Evolutionary conservation across 169 alveolate genomes (phyloP), one percentile per base, ranked within the genome.

Genomic region (Cystoisospora suis): DNA sequence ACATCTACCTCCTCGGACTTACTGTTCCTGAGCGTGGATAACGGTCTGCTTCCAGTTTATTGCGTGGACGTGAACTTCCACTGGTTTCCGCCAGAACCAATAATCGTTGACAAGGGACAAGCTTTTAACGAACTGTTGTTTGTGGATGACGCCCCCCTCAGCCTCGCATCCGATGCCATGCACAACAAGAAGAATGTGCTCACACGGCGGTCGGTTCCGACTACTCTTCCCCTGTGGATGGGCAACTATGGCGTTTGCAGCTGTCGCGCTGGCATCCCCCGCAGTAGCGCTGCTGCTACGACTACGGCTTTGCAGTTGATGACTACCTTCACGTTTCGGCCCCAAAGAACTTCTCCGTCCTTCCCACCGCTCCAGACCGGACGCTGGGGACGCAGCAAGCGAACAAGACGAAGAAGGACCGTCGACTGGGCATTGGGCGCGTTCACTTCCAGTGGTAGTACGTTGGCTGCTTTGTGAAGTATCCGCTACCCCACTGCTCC

Each of bases 131-230:
- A 72, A 72, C 45, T 72, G 56, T 38, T 72, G 83, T 36, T 72
- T 72, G 83, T 72, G 83, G 3, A 38, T 72, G 1, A 29, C 83
- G 6, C 83, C 83, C 1, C 58, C 83, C 27, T 72, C 83, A 23
- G 53, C 83, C 42, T 79, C 91, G 56, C 91, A 86, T 72, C 91
- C 91, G 61, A 86, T 86, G 56, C 91, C 91, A 36, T 86, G 91
- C 15, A 86, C 69, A 23, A 86, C 86, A n/a, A 86, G 91, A 53
- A 86, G 86, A 47, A 86, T 79, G 61, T 86, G 91, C 38, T 86
- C 91, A 56, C 83, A 72, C 58, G 83, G 83, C 2, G 77, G 77
- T n/a, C 77, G 9, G 3, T 38, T 34, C 42, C 7, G 83, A 12
- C 7, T 38, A 46, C 42, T 29, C 6, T 38, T 34, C 83, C n/a